Evolutionary conservation across 2,329 filamentous ascomycete species (phyloP).

Genomic region (Daldinia sp.): DNA sequence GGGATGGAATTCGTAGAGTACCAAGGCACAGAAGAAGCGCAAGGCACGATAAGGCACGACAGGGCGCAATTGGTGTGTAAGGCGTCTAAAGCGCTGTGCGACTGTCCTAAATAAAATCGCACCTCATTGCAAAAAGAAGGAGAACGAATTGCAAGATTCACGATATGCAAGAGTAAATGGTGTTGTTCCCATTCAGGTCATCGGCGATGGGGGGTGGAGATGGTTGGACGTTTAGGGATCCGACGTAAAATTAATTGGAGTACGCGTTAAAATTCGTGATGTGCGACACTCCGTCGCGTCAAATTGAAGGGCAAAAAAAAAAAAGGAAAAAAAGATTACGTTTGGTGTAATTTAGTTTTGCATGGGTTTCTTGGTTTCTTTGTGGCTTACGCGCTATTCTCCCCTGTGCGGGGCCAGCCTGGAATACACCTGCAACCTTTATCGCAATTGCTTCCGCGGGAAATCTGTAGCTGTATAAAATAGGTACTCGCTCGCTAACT

Average conservation of each 20-base stretch:
- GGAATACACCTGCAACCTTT: not conserved
- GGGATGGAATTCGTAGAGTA: not conserved
- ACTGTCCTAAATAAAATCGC: not conserved
- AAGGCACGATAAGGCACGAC: not conserved
- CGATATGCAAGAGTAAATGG: not conserved
- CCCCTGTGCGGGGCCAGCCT: not conserved
- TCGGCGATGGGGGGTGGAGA: not conserved
- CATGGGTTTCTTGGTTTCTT: not conserved
- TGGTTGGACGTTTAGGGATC: not conserved
- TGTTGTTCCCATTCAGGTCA: not conserved
- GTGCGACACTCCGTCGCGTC: conserved; percentile 15
- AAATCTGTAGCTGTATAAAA: not conserved
- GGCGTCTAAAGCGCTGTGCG: not conserved
- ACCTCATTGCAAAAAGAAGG: not conserved
- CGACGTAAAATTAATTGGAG: not conserved
- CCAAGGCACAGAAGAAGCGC: not conserved
- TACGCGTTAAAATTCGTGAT: conserved; percentile 15
- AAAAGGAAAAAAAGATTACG: conserved; percentile 3
- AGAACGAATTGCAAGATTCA: not conserved
- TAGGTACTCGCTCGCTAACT: too few species aligned
- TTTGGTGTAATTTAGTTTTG: not conserved
- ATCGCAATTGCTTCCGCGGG: not conserved
- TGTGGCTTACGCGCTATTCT: not conserved
- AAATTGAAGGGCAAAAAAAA: conserved; percentile 1
- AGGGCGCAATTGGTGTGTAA: not conserved